phyloP scores from a whole-genome alignment of 345 rosid genomes.

The Hibiscus trionum region DNA sequence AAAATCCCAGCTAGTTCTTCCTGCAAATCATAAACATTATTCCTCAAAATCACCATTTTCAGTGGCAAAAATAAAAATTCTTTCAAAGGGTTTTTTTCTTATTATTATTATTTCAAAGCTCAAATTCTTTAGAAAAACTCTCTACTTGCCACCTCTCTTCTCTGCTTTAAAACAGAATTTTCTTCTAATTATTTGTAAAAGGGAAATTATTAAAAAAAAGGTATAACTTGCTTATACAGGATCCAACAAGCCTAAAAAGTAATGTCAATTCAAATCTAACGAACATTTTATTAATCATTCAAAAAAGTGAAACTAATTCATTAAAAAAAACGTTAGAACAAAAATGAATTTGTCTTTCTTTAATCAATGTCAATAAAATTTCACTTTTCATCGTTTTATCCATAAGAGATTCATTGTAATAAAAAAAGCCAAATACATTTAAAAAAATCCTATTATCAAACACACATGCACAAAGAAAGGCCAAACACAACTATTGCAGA shows the following conservation, averaged over 20 bases:
- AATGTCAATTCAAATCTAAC: background rate
- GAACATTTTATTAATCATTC: background rate
- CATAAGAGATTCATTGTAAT: background rate
- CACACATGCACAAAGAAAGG: background rate
- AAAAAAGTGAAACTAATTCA: background rate
- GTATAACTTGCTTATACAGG: background rate
- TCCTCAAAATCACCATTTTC: background rate
- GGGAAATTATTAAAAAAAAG: too few species aligned
- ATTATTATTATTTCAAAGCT: background rate
- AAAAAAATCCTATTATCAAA: background rate
- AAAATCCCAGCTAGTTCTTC: conserved; percentile 64
- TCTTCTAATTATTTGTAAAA: background rate
- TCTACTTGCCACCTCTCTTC: too few species aligned
- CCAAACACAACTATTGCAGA: background rate
- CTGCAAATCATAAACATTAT: conserved; percentile 29
- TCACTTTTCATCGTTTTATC: too few species aligned
- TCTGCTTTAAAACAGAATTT: background rate
- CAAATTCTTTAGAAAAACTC: background rate
- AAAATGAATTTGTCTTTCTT: background rate
- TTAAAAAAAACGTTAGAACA: background rate
- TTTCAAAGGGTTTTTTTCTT: background rate
- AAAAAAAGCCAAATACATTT: background rate
- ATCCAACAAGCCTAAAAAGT: background rate
- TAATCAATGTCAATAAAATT: background rate
- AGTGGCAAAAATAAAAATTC: background rate